Evolutionary conservation across 176 grass and related monocot genomes (phyloP).

Genomic region (Ampelocalamus luodianensis): DNA sequence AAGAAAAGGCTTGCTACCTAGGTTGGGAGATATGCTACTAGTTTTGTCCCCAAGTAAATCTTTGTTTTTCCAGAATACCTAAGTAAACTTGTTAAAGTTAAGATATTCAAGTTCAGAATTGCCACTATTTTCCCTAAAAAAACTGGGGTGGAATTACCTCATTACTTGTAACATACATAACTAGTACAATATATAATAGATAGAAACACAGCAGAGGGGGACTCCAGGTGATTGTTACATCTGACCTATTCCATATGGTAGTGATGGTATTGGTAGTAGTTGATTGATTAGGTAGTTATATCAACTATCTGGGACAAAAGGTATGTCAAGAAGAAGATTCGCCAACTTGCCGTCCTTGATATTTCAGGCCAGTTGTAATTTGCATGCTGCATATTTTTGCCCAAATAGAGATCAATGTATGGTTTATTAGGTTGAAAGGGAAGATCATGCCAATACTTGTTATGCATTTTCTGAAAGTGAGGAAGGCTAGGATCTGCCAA

Average conservation of each 20-base stretch:
- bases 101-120: not conserved
- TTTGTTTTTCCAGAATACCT: not conserved
- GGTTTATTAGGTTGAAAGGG: not conserved
- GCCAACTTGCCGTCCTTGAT: not conserved
- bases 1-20: not conserved
- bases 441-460: not conserved
- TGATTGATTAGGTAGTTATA: slow-evolving; percentile 15
- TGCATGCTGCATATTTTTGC: not conserved
- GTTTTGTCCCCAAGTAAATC: not conserved
- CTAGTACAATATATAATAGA: not conserved
- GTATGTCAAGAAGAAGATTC: not conserved
- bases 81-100: not conserved
- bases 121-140: not conserved
- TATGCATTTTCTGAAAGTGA: not conserved
- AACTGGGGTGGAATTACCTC: too few relatives aligned
- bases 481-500: not conserved
- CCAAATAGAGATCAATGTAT: not conserved
- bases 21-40: not conserved
- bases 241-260: slow-evolving; percentile 16
- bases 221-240: slow-evolving; percentile 27
- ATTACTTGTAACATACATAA: not conserved
- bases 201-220: not conserved
- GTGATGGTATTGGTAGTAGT: not conserved
- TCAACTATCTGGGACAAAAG: not conserved
- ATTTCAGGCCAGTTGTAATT: not conserved